Evolutionary conservation across 768 basidiomycete genomes (phyloP).

Genomic region (Rhizopogon sp.): DNA sequence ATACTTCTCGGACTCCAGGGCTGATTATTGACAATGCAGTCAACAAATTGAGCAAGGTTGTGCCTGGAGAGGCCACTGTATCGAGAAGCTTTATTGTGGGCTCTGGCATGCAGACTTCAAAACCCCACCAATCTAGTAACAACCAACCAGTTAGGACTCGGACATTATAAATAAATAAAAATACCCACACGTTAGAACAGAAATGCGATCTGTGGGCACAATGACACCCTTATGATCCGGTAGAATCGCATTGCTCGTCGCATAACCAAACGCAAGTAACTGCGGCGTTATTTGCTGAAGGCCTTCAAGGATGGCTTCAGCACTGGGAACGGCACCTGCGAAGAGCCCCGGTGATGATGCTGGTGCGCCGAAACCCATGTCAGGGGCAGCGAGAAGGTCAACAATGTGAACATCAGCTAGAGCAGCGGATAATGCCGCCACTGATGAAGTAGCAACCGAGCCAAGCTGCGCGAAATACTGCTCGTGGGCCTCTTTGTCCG

Average conservation of each 20-base stretch:
- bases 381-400: slow-evolving; percentile 52
- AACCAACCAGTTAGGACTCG: slow-evolving; percentile 4
- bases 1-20: slow-evolving; percentile 74
- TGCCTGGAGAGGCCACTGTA: slow-evolving; percentile 55
- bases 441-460: slow-evolving; percentile 42
- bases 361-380: slow-evolving; percentile 72
- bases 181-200: slow-evolving; percentile 69
- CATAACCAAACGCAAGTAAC: slow-evolving; percentile 73
- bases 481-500: slow-evolving; percentile 58
- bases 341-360: slow-evolving; percentile 62
- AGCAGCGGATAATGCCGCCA: slow-evolving; percentile 43
- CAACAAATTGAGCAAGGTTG: slow-evolving; percentile 65
- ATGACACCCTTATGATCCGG: slow-evolving; percentile 68
- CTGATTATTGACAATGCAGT: slow-evolving; percentile 66
- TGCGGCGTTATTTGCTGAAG: slow-evolving; percentile 69
- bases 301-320: slow-evolving; percentile 66
- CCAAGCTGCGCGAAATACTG: slow-evolving; percentile 54
- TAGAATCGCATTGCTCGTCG: slow-evolving; percentile 57
- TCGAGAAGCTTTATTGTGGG: slow-evolving; percentile 58
- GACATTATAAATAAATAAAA: not conserved
- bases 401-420: slow-evolving; percentile 61
- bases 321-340: slow-evolving; percentile 71
- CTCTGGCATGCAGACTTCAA: slow-evolving; percentile 73
- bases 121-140: slow-evolving; percentile 81
- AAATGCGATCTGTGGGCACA: slow-evolving; percentile 75